These are phyloP conservation scores for Earliella scabrosa DNA, from an alignment of 1,284 basidiomycete genomes.

Conservation along the genomic window DNA sequence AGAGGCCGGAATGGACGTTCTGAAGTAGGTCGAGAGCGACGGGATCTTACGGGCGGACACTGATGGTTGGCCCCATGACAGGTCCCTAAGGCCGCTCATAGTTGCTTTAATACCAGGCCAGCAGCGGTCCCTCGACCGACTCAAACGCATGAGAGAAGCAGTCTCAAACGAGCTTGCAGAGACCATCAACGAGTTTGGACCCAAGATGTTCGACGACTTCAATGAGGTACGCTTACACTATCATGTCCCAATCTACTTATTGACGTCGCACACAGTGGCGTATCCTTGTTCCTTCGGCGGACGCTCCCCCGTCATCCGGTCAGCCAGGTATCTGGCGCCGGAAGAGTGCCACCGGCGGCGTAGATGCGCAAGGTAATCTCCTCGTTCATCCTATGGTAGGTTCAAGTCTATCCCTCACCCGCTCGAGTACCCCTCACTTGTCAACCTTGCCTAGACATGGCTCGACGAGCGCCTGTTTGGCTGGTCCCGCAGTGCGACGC, in stretches of 20 bases:
- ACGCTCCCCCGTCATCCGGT: slow-evolving; percentile 77
- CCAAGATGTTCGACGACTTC: slow-evolving; percentile 89
- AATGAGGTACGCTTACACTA: slow-evolving; percentile 60
- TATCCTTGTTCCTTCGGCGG: slow-evolving; percentile 83
- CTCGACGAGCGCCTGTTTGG: slow-evolving; percentile 93
- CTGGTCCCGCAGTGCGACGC: slow-evolving; percentile 77
- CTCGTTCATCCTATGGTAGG: slow-evolving; percentile 81
- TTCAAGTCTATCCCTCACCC: neutral
- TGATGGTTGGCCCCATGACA: slow-evolving; percentile 36
- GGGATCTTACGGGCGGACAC: slow-evolving; percentile 8
- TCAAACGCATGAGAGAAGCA: slow-evolving; percentile 80
- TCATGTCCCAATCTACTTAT: neutral
- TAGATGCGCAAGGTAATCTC: slow-evolving; percentile 79
- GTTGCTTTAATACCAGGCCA: slow-evolving; percentile 93
- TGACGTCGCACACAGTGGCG: slow-evolving; percentile 56
- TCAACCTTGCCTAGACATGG: slow-evolving; percentile 62
- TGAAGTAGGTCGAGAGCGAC: slow-evolving; percentile 78
- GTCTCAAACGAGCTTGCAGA: slow-evolving; percentile 89
- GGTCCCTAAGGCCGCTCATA: slow-evolving; percentile 91
- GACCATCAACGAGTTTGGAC: slow-evolving; percentile 91
- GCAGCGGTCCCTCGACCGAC: slow-evolving; percentile 79
- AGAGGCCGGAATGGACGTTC: slow-evolving; percentile 97
- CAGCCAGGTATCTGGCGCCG: slow-evolving; percentile 72
- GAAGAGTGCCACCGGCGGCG: slow-evolving; percentile 74
- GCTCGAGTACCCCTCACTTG: too few species aligned